Evolutionary conservation across 2,329 filamentous ascomycete genomes (phyloP), one percentile per base, ranked within the genome.

Genomic region (Stagonosporopsis rhizophila): DNA sequence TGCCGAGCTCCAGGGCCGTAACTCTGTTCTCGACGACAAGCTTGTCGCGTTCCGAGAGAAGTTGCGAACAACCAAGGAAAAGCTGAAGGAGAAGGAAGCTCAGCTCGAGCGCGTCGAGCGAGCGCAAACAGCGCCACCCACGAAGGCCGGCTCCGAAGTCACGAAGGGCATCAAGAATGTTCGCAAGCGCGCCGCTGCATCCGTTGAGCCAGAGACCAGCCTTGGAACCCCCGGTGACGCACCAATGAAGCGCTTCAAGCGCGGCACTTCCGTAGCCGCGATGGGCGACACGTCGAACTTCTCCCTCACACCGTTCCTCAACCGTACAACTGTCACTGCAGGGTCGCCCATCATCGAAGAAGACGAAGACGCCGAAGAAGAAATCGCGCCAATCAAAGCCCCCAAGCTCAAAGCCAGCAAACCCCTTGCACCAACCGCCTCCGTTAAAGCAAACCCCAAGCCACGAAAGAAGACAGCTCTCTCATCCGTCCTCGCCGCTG

Each of bases 251-350:
- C 78, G 81, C 60, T 73, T 75, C 28, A 75, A 72, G 59, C 79
- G 81, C 58, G 73, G 71, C 12, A 84, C 87, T 19, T 83, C 85
- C 34, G 69, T 69, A 3, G 82, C 85, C 1, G 78, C 86, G 52
- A 80, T 90, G 5, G 92, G 90, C 27, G 91, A 96, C 70, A 97
- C 96, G 75, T 97, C 93, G 0, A 88, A 85, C 2, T 97, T 98
- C 75, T 96, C 92, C 4, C 92, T 97, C 61, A 98, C 94, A 0
- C 94, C 94, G 0, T 97, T 96, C 80, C 81, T 98, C 59, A 96
- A 93, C 75, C 87, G 89, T 46, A 88, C 86, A 23, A 88, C 81
- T 61, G 78, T 88, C 14, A 76, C 78, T n/a, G 77, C 79, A 6
- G 79, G 79, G 23, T 75, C 66, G 55, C 74, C 76, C 27, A 80